Base-by-base conservation (phyloP, 1,284 basidiomycete genomes). In the Polyporus tsugae region DNA sequence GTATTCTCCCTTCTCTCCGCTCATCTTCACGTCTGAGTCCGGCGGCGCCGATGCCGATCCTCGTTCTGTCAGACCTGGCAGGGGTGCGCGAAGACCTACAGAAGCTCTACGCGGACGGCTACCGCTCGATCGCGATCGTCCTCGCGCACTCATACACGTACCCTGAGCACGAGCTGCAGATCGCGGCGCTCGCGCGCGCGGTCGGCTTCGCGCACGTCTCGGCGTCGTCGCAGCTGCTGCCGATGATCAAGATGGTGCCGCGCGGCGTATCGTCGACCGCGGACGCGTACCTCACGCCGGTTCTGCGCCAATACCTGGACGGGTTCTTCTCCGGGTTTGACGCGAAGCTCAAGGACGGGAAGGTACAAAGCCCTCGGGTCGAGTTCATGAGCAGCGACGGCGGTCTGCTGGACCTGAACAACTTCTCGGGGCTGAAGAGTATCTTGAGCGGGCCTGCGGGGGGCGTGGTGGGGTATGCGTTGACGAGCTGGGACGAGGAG, bases 171-270 rank as follows among this genome's bases (percentile, higher is more conserved):
- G 96, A 98, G 79, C 82, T 84, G 4, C 80, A 87, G 44, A 82
- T 98, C 29, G 95, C 91, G 15, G 81, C 84, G 1, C 78, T 98
- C 42, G 95, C 97, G 3, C 85, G 89, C 58, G 85, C 87, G 62
- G 77, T 96, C 15, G 96, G 97, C 19, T 99, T 98, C 80, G 84
- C 83, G 3, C 95, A 98, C 67, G 89, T 99, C 73, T 97, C 95
- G 6, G 89, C 95, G 73, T 97, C 95, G 0, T 92, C 94, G 1
- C 89, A 92, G 72, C 87, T 98, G 9, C 88, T 96, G 65, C 94
- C 97, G 2, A 97, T 97, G 95, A 97, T 98, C 82, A 95, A 95
- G 80, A 93, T 98, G 87, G 95, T 98, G 4, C 93, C 96, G 0
- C 91, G 97, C 6, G 97, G 96, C 0, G 91, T 94, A 4, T 97